These are phyloP conservation scores for Cymbopogon flexuosus DNA, from an alignment of 202 grass and related monocot genomes.

Conservation along the genomic window DNA sequence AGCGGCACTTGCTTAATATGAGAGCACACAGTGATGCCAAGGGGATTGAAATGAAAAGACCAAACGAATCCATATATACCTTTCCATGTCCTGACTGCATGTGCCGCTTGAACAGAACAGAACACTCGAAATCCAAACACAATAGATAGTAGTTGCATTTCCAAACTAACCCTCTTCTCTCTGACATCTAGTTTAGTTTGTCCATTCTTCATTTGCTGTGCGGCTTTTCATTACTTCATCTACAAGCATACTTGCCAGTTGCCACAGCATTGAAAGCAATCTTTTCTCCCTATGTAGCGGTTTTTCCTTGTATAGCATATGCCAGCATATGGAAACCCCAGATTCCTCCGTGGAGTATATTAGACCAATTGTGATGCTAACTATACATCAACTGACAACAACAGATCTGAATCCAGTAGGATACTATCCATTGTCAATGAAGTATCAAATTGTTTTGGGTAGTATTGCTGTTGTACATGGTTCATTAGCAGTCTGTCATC, in stretches of 20 bases:
- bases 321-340: constrained; percentile 3
- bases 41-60: constrained; percentile 83
- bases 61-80: constrained; percentile 83
- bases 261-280: constrained; percentile 10
- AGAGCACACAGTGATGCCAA: constrained; percentile 78
- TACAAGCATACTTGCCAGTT: background rate
- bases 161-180: constrained; percentile 42
- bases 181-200: constrained; percentile 29
- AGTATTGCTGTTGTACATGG: constrained; percentile 36
- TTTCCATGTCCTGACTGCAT: constrained; percentile 90
- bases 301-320: constrained; percentile 15
- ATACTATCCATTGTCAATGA: constrained; percentile 1
- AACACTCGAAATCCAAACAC: constrained; percentile 42
- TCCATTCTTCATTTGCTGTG: constrained; percentile 37
- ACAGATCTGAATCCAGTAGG: constrained; percentile 34
- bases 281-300: constrained; percentile 6
- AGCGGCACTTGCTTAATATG: constrained; percentile 78
- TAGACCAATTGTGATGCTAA: constrained; percentile 37
- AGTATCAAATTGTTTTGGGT: constrained; percentile 14
- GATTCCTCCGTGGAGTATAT: background rate
- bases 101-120: constrained; percentile 71
- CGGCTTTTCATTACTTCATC: constrained; percentile 19
- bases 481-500: constrained; percentile 16
- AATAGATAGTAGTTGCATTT: constrained; percentile 44
- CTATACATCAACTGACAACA: background rate